A percentile compares a stretch with the other conserved stretches of the same genome.
Conservation (phyloP, 805 yeast genomes). For the Geotrichum ghanense region DNA sequence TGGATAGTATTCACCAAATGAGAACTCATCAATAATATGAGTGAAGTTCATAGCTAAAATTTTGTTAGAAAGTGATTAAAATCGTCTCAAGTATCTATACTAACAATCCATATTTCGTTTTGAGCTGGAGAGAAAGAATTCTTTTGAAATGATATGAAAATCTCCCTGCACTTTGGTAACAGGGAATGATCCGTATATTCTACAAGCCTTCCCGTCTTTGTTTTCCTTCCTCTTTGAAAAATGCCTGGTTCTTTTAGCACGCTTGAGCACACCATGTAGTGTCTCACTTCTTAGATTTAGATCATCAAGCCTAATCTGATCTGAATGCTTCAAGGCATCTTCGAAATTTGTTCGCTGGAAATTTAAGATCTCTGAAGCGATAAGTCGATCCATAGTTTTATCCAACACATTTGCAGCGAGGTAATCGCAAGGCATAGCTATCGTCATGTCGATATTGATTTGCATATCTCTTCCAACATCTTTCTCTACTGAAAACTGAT, state of each 20-base stretch:
- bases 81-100: neutral
- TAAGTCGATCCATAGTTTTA: constrained; percentile 58
- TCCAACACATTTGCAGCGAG: constrained; percentile 71
- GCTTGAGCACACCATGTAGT: constrained; percentile 12
- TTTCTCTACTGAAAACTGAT: constrained; percentile 65
- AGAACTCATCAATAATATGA: constrained; percentile 75
- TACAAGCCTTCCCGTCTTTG: constrained; percentile 10
- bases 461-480: constrained; percentile 44
- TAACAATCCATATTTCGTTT: neutral
- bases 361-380: constrained; percentile 67
- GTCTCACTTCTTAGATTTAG: constrained; percentile 8
- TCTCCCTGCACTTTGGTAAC: constrained; percentile 81
- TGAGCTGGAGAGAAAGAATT: constrained; percentile 29
- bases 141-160: constrained; percentile 72
- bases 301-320: neutral
- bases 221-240: neutral
- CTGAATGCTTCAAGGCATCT: neutral
- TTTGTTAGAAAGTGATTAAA: neutral
- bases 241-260: constrained; percentile 10
- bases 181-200: constrained; percentile 31
- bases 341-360: constrained; percentile 43
- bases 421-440: constrained; percentile 74
- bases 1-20: constrained; percentile 87
- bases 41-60: constrained; percentile 50
- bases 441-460: constrained; percentile 68